Conservation (phyloP, 2,329 filamentous ascomycete species). For the Tolypocladium tropicale region DNA sequence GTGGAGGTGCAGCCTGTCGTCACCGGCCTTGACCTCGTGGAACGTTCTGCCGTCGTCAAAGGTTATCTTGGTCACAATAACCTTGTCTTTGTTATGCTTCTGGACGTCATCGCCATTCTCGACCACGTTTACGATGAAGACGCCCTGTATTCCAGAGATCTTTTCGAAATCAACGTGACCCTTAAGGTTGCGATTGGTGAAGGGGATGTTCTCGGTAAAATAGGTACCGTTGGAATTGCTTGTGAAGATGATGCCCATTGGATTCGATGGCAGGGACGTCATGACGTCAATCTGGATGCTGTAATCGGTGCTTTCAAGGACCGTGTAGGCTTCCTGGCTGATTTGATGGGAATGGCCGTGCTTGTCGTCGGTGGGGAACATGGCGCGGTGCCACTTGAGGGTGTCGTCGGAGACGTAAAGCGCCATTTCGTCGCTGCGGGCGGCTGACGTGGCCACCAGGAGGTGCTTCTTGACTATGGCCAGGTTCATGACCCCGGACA, state of each 20-base stretch:
- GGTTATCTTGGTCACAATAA: slow-evolving; percentile 72
- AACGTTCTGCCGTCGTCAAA: slow-evolving; percentile 94
- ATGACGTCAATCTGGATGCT: slow-evolving; percentile 95
- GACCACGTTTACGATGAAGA: slow-evolving; percentile 83
- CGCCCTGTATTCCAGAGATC: slow-evolving; percentile 80
- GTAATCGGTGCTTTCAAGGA: slow-evolving; percentile 94
- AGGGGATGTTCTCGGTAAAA: slow-evolving; percentile 83
- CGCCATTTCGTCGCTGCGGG: slow-evolving; percentile 79
- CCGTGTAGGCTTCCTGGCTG: slow-evolving; percentile 80
- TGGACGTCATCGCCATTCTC: slow-evolving; percentile 74
- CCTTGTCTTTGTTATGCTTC: slow-evolving; percentile 45
- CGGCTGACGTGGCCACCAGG: slow-evolving; percentile 70
- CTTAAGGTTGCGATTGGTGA: slow-evolving; percentile 72
- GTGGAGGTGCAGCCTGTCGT: slow-evolving; percentile 72
- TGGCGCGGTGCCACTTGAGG: slow-evolving; percentile 77
- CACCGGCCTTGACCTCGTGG: slow-evolving; percentile 57
- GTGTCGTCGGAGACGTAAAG: slow-evolving; percentile 83
- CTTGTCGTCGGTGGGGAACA: slow-evolving; percentile 73
- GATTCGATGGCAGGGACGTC: slow-evolving; percentile 51
- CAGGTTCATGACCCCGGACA: slow-evolving; percentile 72
- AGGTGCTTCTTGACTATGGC: slow-evolving; percentile 80
- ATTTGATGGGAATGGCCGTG: slow-evolving; percentile 57
- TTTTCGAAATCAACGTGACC: slow-evolving; percentile 94
- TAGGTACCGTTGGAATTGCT: slow-evolving; percentile 97
- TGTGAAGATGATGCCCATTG: slow-evolving; percentile 83